Evolutionary conservation across 345 rosid genomes (phyloP).

Genomic region (Orychophragmus violaceus): DNA sequence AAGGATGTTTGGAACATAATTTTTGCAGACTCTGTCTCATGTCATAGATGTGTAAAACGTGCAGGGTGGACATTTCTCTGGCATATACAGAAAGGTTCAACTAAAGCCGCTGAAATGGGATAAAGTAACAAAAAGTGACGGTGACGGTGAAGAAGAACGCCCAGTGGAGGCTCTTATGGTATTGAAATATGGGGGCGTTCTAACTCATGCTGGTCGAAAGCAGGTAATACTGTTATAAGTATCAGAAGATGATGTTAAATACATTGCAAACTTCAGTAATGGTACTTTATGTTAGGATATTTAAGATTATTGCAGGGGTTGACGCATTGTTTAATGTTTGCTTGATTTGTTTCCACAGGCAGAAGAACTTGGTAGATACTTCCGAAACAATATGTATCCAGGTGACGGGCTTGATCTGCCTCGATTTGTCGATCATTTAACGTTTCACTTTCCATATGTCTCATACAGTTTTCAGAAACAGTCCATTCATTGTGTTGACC

Average conservation of each 20-base stretch:
- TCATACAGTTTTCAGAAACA: not conserved
- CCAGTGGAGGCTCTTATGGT: constrained; percentile 98
- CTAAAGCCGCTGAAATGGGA: constrained; percentile 93
- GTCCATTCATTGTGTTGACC: not conserved
- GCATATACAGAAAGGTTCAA: constrained; percentile 97
- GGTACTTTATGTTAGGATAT: not conserved
- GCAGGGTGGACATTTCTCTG: constrained; percentile 99
- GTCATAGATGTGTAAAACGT: constrained; percentile 12
- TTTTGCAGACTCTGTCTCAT: not conserved
- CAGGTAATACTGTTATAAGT: constrained; percentile 47
- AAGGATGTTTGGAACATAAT: not conserved
- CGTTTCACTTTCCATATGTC: constrained; percentile 1
- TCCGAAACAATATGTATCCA: constrained; percentile 98
- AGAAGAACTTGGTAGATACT: constrained; percentile 97
- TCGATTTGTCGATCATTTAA: not conserved
- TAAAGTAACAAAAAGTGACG: constrained; percentile 61
- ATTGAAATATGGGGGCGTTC: constrained; percentile 98
- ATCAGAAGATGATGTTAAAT: not conserved
- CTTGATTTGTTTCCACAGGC: constrained; percentile 52
- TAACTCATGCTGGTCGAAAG: constrained; percentile 99
- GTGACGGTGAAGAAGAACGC: constrained; percentile 94
- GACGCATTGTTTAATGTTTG: not conserved
- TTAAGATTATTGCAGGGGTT: not conserved
- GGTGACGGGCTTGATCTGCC: constrained; percentile 40
- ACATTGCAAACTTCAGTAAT: not conserved